Evolutionary conservation across 1,139 yeast genomes (phyloP), one percentile per base, ranked within the genome.

Genomic region (Sugiyamaella sp.): DNA sequence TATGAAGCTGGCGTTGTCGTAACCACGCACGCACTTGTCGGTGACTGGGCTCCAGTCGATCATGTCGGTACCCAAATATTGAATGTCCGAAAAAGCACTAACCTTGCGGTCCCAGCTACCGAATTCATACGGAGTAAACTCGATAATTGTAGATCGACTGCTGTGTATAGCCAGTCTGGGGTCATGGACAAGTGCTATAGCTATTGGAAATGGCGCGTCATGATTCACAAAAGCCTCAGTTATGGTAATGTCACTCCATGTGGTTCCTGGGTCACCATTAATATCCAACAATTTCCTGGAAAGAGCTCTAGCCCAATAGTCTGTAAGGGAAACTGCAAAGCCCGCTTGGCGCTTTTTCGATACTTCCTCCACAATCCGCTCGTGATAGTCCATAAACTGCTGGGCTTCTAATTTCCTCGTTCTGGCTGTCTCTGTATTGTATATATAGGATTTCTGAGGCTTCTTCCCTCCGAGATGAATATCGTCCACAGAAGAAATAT

Each of bases 91-190:
- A 72, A 90, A 89, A 21, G 85, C 78, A 57, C 80, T 76, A 47
- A 89, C 70, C 0, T 87, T 77, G 37, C 89, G 86, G 67, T 90
- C 97, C 95, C 95, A 89, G 29, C 95, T 84, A 5, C 97, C 97
- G 70, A 89, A 68, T 71, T 90, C 97, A 63, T 74, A 88, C 1
- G 97, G 91, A 58, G 80, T 86, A 64, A 87, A 75, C 70, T 90
- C 97, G 59, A 87, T 82, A 14, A 86, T 78, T 1, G 96, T 85
- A 8, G 93, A 82, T 14, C 45, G 33, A 37, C 50, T 46, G 27
- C 44, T 38, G 19, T 46, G 50, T 24, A 46, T 46, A n/a, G 50
- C 33, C 67, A 86, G 86, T 5, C 74, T 72, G 9, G 93, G 95
- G 14, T 83, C 77, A 72, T 95, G 78, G 55, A 91, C 93, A 65